phyloP scores from a whole-genome alignment of 441 rosid species.

The Corymbia calophylla region DNA sequence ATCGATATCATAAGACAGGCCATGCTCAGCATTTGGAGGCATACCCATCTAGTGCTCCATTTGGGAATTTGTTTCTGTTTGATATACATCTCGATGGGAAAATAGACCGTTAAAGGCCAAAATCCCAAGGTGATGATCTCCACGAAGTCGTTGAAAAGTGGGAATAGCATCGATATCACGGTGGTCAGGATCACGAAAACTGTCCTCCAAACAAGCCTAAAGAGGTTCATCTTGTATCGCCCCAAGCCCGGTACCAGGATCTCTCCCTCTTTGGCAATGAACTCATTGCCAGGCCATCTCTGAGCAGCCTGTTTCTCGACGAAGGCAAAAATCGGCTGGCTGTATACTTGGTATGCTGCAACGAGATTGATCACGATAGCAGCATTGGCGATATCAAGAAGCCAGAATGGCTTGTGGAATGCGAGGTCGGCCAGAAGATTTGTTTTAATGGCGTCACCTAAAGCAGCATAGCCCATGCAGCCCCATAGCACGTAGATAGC shows the following conservation, averaged over 20 bases:
- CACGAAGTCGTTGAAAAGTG: conserved; percentile 26
- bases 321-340: conserved; percentile 35
- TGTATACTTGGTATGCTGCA: conserved; percentile 37
- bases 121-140: conserved; percentile 32
- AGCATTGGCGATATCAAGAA: conserved; percentile 35
- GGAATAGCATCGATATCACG: conserved; percentile 29
- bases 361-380: conserved; percentile 33
- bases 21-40: conserved; percentile 30
- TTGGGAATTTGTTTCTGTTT: conserved; percentile 21
- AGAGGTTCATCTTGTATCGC: conserved; percentile 15
- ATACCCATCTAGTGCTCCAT: conserved; percentile 40
- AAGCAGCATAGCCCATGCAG: conserved; percentile 49
- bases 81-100: conserved; percentile 46
- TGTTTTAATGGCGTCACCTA: conserved; percentile 27
- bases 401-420: conserved; percentile 34
- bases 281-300: conserved; percentile 18
- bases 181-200: conserved; percentile 28
- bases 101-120: conserved; percentile 41
- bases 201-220: conserved; percentile 24
- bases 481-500: conserved; percentile 44
- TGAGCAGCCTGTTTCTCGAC: conserved; percentile 18
- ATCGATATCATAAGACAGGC: conserved; percentile 29
- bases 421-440: conserved; percentile 36
- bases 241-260: conserved; percentile 11
- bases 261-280: conserved; percentile 28